phyloP scores from a whole-genome alignment of 2,329 filamentous ascomycete species.

The Pseudogymnoascus sp. region DNA sequence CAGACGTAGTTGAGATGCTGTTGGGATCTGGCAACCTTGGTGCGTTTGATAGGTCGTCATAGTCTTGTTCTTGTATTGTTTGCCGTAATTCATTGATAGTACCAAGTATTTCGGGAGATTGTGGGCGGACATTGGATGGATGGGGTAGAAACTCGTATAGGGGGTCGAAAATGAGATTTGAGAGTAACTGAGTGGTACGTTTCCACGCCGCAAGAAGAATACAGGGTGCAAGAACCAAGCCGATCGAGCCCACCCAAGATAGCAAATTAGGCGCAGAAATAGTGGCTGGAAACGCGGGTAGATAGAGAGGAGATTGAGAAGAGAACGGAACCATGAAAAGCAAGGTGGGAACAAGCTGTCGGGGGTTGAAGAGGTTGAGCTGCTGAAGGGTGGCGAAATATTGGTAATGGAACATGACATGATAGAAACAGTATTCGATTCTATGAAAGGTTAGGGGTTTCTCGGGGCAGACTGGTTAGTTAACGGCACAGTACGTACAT shows the following conservation, averaged over 20 bases:
- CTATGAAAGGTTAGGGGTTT: constrained; percentile 18
- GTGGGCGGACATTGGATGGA: constrained; percentile 20
- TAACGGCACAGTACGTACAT: constrained; percentile 1
- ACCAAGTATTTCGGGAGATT: constrained; percentile 15
- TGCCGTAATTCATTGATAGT: constrained; percentile 20
- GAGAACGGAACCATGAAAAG: constrained; percentile 25
- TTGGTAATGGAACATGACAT: constrained; percentile 23
- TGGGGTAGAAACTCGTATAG: constrained; percentile 25
- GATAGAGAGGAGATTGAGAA: constrained; percentile 20
- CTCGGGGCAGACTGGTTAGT: constrained; percentile 6
- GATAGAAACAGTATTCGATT: constrained; percentile 18
- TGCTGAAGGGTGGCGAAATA: constrained; percentile 28
- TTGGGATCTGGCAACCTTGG: background rate
- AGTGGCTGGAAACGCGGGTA: constrained; percentile 13
- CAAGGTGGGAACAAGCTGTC: constrained; percentile 18
- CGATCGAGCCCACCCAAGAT: constrained; percentile 15
- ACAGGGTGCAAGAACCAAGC: constrained; percentile 20
- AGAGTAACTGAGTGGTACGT: constrained; percentile 18
- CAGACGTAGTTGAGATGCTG: background rate
- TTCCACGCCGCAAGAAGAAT: constrained; percentile 21
- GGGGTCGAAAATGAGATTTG: constrained; percentile 21
- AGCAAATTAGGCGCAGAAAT: constrained; percentile 13
- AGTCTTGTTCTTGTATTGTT: constrained; percentile 9
- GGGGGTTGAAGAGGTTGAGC: constrained; percentile 22
- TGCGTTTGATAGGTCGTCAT: background rate